A percentile compares a stretch with the other conserved stretches of the same genome.
Conservation (phyloP, 2,329 filamentous ascomycete species). For the Epichloe typhina region DNA sequence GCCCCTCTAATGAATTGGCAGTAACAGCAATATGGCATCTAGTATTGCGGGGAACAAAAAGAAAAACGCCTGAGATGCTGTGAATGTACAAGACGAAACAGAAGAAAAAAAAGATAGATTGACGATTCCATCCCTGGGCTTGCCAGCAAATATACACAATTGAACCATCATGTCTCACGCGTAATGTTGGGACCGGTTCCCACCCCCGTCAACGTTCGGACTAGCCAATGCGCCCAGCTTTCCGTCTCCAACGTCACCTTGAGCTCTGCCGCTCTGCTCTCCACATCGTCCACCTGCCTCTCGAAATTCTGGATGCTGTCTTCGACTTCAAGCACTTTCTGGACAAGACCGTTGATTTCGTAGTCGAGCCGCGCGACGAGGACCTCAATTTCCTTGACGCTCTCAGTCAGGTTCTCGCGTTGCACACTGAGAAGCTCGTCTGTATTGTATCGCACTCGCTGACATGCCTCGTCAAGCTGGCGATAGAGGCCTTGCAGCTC, state of each 20-base stretch:
- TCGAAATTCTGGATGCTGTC: conserved; percentile 71
- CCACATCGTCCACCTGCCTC: conserved; percentile 59
- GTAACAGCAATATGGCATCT: background rate
- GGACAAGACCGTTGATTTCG: conserved; percentile 68
- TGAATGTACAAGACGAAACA: background rate
- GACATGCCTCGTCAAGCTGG: conserved; percentile 56
- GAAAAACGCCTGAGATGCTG: background rate
- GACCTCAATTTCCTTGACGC: conserved; percentile 65
- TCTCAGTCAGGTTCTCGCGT: conserved; percentile 53
- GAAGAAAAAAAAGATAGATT: background rate
- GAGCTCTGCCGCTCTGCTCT: conserved; percentile 48
- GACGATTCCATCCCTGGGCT: too few species aligned
- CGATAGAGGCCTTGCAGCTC: conserved; percentile 55
- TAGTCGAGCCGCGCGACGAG: conserved; percentile 82
- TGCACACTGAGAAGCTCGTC: conserved; percentile 59
- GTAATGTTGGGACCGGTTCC: conserved; percentile 46
- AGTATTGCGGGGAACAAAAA: background rate
- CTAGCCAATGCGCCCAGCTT: conserved; percentile 51
- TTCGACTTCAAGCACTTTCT: conserved; percentile 77
- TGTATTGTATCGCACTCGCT: conserved; percentile 51
- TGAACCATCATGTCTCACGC: conserved; percentile 12
- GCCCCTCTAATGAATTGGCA: background rate
- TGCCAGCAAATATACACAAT: background rate
- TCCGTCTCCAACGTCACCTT: conserved; percentile 50
- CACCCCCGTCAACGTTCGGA: conserved; percentile 46